These are phyloP conservation scores for Polygonum maritimum DNA, from an alignment of 148 eudicot species.

Conservation along the genomic window DNA sequence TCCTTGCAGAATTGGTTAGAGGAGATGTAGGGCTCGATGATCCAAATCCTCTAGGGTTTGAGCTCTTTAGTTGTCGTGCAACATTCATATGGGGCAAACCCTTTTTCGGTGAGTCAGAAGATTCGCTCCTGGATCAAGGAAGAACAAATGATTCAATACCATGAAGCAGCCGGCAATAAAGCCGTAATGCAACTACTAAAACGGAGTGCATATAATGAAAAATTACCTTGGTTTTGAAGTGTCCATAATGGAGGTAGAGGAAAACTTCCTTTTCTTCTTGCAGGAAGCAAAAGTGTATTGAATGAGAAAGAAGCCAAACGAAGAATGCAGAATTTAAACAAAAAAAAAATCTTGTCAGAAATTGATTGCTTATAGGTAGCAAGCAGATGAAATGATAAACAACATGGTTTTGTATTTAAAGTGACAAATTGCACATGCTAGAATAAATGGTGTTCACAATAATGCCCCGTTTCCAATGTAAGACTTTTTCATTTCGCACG, in stretches of 20 bases:
- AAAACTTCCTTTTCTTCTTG: constrained; percentile 9
- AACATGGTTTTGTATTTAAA: constrained; percentile 9
- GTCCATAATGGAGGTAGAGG: constrained; percentile 46
- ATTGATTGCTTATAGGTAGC: constrained; percentile 32
- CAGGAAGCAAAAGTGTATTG: constrained; percentile 6
- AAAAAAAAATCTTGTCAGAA: background rate
- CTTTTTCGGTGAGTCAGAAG: constrained; percentile 48
- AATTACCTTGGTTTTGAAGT: constrained; percentile 62
- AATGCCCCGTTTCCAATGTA: no score
- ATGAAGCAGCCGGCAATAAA: background rate
- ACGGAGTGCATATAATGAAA: constrained; percentile 3
- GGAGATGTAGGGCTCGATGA: constrained; percentile 37
- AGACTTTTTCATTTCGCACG: no score
- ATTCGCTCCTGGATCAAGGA: constrained; percentile 34
- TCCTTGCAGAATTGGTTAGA: constrained; percentile 28
- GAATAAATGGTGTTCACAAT: constrained; percentile 3
- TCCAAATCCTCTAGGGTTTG: constrained; percentile 27
- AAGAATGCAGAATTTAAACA: background rate
- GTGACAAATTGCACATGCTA: constrained; percentile 17
- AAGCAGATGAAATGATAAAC: constrained; percentile 25
- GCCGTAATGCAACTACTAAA: constrained; percentile 4
- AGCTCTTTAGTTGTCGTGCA: constrained; percentile 48
- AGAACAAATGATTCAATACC: background rate
- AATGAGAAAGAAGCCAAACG: constrained; percentile 11
- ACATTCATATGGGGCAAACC: constrained; percentile 42